A percentile compares a stretch with the other conserved stretches of the same genome.
Evolutionary conservation across 495 filamentous ascomycete genomes (phyloP).

Genomic region (Halenospora varia): DNA sequence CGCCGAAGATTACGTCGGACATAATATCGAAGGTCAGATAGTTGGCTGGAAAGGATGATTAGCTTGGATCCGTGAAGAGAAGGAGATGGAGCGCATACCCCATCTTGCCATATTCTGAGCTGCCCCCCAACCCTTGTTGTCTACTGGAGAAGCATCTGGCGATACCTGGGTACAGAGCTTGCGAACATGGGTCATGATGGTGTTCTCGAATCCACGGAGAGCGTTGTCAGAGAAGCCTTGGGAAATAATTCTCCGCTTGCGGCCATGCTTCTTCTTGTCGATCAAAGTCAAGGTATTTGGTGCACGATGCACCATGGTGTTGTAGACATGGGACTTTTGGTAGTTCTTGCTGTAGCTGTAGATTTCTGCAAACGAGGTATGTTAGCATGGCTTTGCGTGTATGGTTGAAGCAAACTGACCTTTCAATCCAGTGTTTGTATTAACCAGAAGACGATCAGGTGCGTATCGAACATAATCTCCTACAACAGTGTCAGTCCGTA

Average conservation of each 20-base stretch:
- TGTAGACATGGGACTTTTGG: neutral
- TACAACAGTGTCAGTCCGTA: neutral
- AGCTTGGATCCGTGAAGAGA: neutral
- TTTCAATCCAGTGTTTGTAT: neutral
- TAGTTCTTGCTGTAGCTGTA: neutral
- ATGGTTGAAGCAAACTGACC: neutral
- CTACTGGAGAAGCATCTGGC: neutral
- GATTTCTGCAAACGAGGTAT: neutral
- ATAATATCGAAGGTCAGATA: slow-evolving; percentile 67
- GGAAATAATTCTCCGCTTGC: neutral
- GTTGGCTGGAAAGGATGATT: slow-evolving; percentile 29
- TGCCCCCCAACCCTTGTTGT: neutral
- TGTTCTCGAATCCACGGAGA: neutral
- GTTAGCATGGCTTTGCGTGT: too few species aligned
- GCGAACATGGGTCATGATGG: neutral
- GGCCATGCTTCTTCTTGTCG: neutral
- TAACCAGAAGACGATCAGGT: neutral
- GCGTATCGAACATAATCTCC: neutral
- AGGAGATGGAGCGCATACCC: too few species aligned
- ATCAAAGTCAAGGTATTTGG: neutral
- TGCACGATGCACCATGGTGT: neutral
- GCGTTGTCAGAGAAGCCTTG: neutral
- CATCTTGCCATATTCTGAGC: neutral
- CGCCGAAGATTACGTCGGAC: slow-evolving; percentile 62
- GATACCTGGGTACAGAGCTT: neutral